Base-by-base conservation (phyloP, 2,329 filamentous ascomycete genomes). In the Paramyrothecium roridum region DNA sequence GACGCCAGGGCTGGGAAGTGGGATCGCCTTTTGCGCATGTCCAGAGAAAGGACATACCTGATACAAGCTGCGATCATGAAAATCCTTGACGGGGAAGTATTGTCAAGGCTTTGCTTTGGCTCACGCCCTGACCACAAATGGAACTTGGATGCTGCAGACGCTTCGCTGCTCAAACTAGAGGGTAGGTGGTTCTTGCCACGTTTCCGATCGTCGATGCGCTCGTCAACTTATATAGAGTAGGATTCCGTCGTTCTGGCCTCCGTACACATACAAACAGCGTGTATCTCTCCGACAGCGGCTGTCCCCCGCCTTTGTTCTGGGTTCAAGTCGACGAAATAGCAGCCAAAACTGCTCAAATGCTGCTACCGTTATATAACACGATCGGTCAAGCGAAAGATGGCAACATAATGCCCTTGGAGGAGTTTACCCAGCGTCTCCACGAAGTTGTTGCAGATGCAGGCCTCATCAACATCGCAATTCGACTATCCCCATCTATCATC, bases 71-170 rank as follows among this genome's bases (percentile, higher is more conserved):
- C 69, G n/a, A 58, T 73, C 23, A 62, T 68, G 58, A 65, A 57
- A 57, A 54, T 67, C 34, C 56, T 71, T 17, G 61, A 67, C 11
- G 56, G 55, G 3, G 52, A 62, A 1, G 57, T 70, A 19, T 68
- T 72, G 19, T 66, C 65, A 7, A 50, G 55, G 13, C 57, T 69
- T 8, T 59, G 72, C 3, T 73, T 73, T 57, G 70, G 70, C 12
- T 68, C 70, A 20, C 54, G 55, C 17, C 17, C 56, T 2, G 59
- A 61, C n/a, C 67, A 71, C 51, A 40, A 43, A 30, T 54, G 58
- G 50, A 49, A 59, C 2, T 57, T 72, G 3, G 34, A 54, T 11
- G 55, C 55, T 13, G 61, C 61, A 11, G 69, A 71, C 48, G 51
- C 50, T 23, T 57, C 57, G 2, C 60, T 68, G 40, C 54, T 66